Evolutionary conservation across 495 filamentous ascomycete genomes (phyloP).

Genomic region (Talaromyces nanjingensis): DNA sequence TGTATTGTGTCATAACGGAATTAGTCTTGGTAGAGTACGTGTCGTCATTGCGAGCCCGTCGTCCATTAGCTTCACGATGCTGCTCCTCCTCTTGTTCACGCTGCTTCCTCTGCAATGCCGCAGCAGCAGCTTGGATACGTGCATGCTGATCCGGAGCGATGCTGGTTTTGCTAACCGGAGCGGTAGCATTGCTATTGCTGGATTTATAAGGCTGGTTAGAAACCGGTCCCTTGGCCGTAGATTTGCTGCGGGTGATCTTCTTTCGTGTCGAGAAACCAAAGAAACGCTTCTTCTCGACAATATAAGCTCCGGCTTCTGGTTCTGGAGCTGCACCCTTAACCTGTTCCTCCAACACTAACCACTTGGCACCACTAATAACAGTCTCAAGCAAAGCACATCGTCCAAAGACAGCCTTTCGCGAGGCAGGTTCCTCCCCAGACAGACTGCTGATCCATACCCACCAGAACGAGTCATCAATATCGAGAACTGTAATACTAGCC

Average conservation of each 20-base stretch:
- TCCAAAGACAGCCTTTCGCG: conserved; percentile 88
- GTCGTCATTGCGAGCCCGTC: conserved; percentile 32
- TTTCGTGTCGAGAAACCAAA: conserved; percentile 76
- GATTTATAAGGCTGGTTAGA: conserved; percentile 47
- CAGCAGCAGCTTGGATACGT: conserved; percentile 82
- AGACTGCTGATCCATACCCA: conserved; percentile 99
- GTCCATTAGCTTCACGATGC: conserved; percentile 23
- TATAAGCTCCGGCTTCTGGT: conserved; percentile 75
- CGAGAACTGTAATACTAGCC: conserved; percentile 78
- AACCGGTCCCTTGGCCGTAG: conserved; percentile 46
- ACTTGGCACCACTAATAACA: conserved; percentile 67
- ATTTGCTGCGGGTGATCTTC: conserved; percentile 60
- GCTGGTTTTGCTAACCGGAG: conserved; percentile 70
- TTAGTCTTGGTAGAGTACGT: conserved; percentile 66
- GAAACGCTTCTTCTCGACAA: conserved; percentile 88
- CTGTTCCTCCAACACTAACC: conserved; percentile 95
- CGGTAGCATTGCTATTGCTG: conserved; percentile 32
- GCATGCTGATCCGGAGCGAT: conserved; percentile 90
- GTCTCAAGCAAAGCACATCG: conserved; percentile 91
- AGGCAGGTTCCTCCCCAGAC: conserved; percentile 76
- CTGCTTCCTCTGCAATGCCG: conserved; percentile 66
- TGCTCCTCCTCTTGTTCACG: conserved; percentile 46
- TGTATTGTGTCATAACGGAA: conserved; percentile 85
- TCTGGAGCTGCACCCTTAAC: conserved; percentile 87
- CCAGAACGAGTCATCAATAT: conserved; percentile 96